Evolutionary conservation across 2,329 filamentous ascomycete species (phyloP), one percentile per base, ranked within the genome.

Genomic region (Pseudocercospora crystallina): DNA sequence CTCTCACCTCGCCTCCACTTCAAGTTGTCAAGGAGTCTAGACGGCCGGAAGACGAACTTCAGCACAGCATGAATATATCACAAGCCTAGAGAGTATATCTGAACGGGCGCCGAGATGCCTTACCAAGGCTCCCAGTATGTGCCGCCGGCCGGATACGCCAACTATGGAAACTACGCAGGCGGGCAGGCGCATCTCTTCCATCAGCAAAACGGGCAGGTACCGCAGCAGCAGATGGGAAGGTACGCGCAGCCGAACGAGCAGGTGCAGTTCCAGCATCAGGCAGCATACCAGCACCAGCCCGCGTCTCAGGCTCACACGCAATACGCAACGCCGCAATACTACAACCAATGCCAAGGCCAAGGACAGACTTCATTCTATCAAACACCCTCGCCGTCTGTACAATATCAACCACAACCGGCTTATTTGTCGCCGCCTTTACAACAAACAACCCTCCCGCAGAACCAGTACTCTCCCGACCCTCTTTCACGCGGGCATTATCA

Each of bases 401-500:
- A 57, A 29, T 45, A 53, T 29, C 58, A 56, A 41, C 54, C 47
- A 32, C 58, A 56, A 41, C 54, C 47, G 35, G 41, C 51, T 11
- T 56, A 61, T 43, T 15, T 47, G 26, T 57, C 58, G 40, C 53
- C 58, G 32, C 51, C 53, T 15, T 33, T 34, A 14, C 52, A 43
- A 34, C 47, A 45, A n/a, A 43, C 34, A 4, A 33, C 26, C 5
- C 42, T 54, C 26, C 49, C 43, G 40, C 50, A 51, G 13, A 39
- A 46, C 34, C 38, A 34, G 14, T 58, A 56, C 26, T 58, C 58
- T 5, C 58, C 55, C 5, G 58, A 58, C 20, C 53, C 58, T n/a
- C 38, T 55, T 33, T 56, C 54, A 30, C 39, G 38, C 37, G 20
- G 20, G 20, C 20, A 26, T 26, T 60, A 51, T 17, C 57, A 60